Evolutionary conservation across 2,329 filamentous ascomycete species (phyloP).

Genomic region (Trichophyton schoenleinii): DNA sequence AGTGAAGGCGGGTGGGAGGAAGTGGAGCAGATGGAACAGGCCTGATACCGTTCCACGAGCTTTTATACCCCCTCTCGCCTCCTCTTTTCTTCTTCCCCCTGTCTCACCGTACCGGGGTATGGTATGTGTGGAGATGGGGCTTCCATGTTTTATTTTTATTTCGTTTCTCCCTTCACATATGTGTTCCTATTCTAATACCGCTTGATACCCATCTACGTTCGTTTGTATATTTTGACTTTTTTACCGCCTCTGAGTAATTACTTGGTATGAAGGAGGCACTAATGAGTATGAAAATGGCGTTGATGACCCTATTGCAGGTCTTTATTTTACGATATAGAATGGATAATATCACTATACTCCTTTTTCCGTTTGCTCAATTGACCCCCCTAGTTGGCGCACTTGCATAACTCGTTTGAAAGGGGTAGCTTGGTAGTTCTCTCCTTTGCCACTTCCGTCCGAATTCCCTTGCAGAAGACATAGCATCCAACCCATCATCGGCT

Average conservation of each 20-base stretch:
- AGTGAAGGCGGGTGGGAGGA: slow-evolving; percentile 84
- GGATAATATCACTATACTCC: background rate
- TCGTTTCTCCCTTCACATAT: background rate
- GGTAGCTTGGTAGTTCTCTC: background rate
- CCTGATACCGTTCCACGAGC: background rate
- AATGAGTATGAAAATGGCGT: background rate
- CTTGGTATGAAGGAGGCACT: background rate
- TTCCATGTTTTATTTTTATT: background rate
- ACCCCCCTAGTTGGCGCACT: too few species aligned
- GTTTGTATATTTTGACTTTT: background rate
- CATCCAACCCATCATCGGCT: too few species aligned
- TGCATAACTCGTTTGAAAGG: background rate
- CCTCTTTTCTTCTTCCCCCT: background rate
- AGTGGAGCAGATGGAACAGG: slow-evolving; percentile 42
- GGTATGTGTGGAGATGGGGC: background rate
- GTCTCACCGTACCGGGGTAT: background rate
- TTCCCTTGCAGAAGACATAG: too few species aligned
- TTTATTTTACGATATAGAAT: background rate
- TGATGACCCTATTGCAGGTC: background rate
- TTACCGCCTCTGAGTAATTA: background rate
- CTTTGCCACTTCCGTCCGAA: too few species aligned
- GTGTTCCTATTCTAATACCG: background rate
- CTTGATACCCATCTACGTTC: slow-evolving; percentile 6
- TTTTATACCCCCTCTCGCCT: background rate
- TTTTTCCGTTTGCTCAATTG: background rate